These are phyloP conservation scores for Aspergillus piperis DNA, from an alignment of 2,329 filamentous ascomycete genomes.

Conservation along the genomic window DNA sequence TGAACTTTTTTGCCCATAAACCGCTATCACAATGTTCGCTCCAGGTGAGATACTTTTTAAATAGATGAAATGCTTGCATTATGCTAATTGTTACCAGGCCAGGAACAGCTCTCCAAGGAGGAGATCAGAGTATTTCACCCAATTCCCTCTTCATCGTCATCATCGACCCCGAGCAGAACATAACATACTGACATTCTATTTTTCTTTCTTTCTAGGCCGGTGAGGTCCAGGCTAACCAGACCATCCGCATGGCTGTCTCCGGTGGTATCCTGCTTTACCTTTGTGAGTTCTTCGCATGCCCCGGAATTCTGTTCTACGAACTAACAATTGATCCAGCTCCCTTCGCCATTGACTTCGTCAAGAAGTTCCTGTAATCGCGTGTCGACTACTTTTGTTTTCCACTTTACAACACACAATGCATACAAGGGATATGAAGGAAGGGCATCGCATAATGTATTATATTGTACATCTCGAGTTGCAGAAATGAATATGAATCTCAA, in stretches of 20 bases:
- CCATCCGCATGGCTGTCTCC: slow-evolving; percentile 56
- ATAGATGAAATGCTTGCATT: no score
- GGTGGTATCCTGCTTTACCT: slow-evolving; percentile 62
- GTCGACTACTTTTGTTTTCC: no score
- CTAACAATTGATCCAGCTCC: slow-evolving; percentile 39
- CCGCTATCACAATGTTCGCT: slow-evolving; percentile 34
- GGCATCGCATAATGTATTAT: slow-evolving; percentile 3
- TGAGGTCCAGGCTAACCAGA: slow-evolving; percentile 56
- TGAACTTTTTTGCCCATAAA: slow-evolving; percentile 5
- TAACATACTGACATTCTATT: neutral
- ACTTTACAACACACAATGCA: no score
- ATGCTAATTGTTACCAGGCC: slow-evolving; percentile 28
- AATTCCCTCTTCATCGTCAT: neutral
- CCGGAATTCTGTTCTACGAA: neutral
- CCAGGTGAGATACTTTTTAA: slow-evolving; percentile 26
- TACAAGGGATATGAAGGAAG: slow-evolving; percentile 2
- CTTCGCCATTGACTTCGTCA: slow-evolving; percentile 52
- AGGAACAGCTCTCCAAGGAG: slow-evolving; percentile 49
- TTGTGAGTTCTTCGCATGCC: slow-evolving; percentile 49
- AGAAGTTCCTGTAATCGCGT: slow-evolving; percentile 47
- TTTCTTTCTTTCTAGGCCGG: slow-evolving; percentile 38
- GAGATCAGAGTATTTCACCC: slow-evolving; percentile 44
- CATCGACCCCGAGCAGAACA: neutral
- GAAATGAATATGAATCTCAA: neutral
- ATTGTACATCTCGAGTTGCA: neutral